phyloP scores from a whole-genome alignment of 164 flowering plant species.

The Nelumbo lutea region DNA sequence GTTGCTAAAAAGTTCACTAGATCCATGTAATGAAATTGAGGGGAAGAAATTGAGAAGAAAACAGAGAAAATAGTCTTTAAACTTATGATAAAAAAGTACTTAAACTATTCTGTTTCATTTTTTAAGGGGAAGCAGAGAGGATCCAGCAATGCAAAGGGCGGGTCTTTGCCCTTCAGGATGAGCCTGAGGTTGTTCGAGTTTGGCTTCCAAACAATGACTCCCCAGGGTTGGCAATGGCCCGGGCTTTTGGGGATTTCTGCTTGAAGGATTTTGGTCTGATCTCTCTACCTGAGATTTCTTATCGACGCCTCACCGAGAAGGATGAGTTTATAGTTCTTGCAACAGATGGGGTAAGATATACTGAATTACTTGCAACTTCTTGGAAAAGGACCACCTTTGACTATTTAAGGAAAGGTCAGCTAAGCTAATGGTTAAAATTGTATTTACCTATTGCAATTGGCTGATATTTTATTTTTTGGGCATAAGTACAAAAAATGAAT shows the following conservation, averaged over 20 bases:
- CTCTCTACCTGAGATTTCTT: slow-evolving; percentile 86
- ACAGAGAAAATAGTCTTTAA: no score
- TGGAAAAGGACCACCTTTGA: not conserved
- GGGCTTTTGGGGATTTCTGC: slow-evolving; percentile 99
- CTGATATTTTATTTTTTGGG: no score
- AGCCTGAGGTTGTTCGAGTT: slow-evolving; percentile 93
- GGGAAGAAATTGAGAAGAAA: no score
- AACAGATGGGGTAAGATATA: slow-evolving; percentile 82
- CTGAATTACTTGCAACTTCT: not conserved
- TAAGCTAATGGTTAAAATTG: no score
- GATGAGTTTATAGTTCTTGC: slow-evolving; percentile 94
- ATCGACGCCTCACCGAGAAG: slow-evolving; percentile 62
- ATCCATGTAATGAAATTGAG: no score
- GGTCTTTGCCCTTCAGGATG: slow-evolving; percentile 91
- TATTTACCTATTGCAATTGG: no score
- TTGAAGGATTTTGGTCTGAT: slow-evolving; percentile 32
- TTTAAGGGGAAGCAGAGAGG: slow-evolving; percentile 83
- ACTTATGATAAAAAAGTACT: not conserved
- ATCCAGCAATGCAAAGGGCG: slow-evolving; percentile 81
- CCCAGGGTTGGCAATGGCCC: slow-evolving; percentile 98
- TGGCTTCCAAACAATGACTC: slow-evolving; percentile 90
- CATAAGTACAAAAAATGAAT: no score
- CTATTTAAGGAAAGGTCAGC: no score
- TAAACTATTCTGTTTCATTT: not conserved
- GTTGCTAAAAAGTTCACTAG: no score